A percentile compares a stretch with the other conserved stretches of the same genome.
These are phyloP conservation scores for Phaeotremella skinneri DNA, from an alignment of 768 basidiomycete genomes.

Conservation along the genomic window DNA sequence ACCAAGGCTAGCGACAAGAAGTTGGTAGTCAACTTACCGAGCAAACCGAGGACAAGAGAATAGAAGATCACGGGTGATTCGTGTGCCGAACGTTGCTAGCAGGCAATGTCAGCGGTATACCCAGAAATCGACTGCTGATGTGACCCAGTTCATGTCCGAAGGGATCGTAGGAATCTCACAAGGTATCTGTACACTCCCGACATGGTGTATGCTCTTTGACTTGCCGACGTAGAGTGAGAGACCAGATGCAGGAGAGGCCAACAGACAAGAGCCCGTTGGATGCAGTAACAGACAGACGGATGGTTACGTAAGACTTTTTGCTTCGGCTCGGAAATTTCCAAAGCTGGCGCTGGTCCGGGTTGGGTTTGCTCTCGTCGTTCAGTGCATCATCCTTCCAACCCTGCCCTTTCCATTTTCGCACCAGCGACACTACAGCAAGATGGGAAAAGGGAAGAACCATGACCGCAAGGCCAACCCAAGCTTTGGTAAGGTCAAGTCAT, in stretches of 20 bases:
- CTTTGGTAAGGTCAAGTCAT: constrained; percentile 47
- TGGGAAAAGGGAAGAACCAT: constrained; percentile 53
- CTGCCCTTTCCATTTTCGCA: not conserved
- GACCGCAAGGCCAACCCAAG: constrained; percentile 42
- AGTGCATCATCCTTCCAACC: constrained; percentile 4
- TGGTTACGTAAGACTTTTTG: not conserved
- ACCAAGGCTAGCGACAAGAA: not conserved
- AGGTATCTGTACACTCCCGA: constrained; percentile 46
- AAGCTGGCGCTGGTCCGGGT: not conserved
- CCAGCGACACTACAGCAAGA: constrained; percentile 23
- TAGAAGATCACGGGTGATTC: constrained; percentile 89
- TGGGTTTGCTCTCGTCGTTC: not conserved
- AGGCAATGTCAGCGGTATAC: constrained; percentile 14
- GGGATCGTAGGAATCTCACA: constrained; percentile 27
- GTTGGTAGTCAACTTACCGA: constrained; percentile 33
- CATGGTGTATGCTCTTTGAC: constrained; percentile 37
- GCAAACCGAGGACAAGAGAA: constrained; percentile 69
- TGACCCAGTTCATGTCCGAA: not conserved
- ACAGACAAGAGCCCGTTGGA: too few species aligned
- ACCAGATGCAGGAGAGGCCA: too few species aligned
- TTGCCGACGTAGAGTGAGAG: too few species aligned
- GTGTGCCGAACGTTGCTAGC: constrained; percentile 83
- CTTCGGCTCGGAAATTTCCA: not conserved
- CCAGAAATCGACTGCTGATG: not conserved
- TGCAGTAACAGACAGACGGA: not conserved